phyloP scores from a whole-genome alignment of 1,284 basidiomycete genomes.

The Malassezia arunalokei region DNA sequence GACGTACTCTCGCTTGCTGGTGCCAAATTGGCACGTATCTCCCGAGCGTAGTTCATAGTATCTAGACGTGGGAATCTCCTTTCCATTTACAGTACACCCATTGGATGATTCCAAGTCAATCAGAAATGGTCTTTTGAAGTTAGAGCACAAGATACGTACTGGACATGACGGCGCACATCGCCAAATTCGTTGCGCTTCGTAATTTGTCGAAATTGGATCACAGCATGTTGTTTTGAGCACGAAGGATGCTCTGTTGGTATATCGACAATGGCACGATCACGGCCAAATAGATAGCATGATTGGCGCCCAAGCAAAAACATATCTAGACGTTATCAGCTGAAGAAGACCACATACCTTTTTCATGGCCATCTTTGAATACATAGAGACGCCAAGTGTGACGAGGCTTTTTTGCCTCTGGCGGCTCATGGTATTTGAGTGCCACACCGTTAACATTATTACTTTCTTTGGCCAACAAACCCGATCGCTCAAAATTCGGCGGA shows the following conservation, averaged over 20 bases:
- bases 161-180: constrained; percentile 52
- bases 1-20: constrained; percentile 37
- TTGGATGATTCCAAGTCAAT: constrained; percentile 97
- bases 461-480: constrained; percentile 79
- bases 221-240: constrained; percentile 96
- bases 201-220: constrained; percentile 80
- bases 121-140: constrained; percentile 49
- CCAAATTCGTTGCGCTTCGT: constrained; percentile 80
- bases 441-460: constrained; percentile 61
- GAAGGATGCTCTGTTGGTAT: constrained; percentile 88
- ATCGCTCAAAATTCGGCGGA: constrained; percentile 70
- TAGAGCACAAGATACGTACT: constrained; percentile 11
- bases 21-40: constrained; percentile 51
- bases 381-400: constrained; percentile 80
- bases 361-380: constrained; percentile 87
- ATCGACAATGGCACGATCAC: constrained; percentile 61
- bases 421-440: constrained; percentile 94
- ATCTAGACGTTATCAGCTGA: constrained; percentile 9
- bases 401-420: constrained; percentile 90
- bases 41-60: constrained; percentile 78
- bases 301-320: constrained; percentile 53
- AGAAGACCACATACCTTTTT: constrained; percentile 60
- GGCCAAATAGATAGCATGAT: constrained; percentile 82
- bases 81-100: constrained; percentile 77
- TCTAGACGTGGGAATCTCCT: constrained; percentile 67